Evolutionary conservation across 202 grass and related monocot genomes (phyloP), one percentile per base, ranked within the genome.

Genomic region (Saccharum hybrid): DNA sequence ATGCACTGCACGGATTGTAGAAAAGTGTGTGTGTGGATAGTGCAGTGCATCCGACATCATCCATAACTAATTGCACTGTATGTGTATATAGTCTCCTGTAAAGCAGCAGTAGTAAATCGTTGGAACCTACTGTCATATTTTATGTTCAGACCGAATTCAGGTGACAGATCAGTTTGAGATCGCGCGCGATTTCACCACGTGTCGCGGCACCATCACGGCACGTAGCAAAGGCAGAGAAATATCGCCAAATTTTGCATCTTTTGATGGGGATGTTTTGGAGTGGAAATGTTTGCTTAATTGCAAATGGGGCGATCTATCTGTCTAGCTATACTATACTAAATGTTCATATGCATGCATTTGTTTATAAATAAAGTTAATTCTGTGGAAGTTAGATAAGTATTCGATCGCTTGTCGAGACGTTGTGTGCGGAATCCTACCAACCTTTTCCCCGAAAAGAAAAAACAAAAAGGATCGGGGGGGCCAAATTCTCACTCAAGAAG

Each of bases 391-490:
- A 72, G 75, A 85, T 80, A 81, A 86, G 49, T 74, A 86, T 86
- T 86, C 23, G 68, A 62, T 82, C 54, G 22, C 46, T 12, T 74
- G 30, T 56, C 21, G 21, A 68, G n/a, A n/a, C 74, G 79, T 63
- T 63, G 63, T 86, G 88, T 65, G 19, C 60, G 52, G 88, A 86
- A 90, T 83, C 84, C 84, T 75, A 83, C 75, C 82, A 61, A 83
- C 79, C 84, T 90, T 90, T 86, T 64, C 57, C 41, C 16, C 19
- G 22, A 79, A 86, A 86, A 77, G 51, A 51, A 83, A 83, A 90
- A 90, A 79, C 74, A 79, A 75, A 82, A 40, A 42, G 65, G 63
- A 38, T 34, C 33, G 64, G 36, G 60, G n/a, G 63, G 38, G 48
- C 51, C 68, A 74, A 86, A 73, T 86, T 79, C 62, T 78, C 67